Percentiles rank a stretch among this genome's conserved stretches.
Evolutionary conservation across 768 basidiomycete species (phyloP).

Genomic region (Leccinum fibrillosum): DNA sequence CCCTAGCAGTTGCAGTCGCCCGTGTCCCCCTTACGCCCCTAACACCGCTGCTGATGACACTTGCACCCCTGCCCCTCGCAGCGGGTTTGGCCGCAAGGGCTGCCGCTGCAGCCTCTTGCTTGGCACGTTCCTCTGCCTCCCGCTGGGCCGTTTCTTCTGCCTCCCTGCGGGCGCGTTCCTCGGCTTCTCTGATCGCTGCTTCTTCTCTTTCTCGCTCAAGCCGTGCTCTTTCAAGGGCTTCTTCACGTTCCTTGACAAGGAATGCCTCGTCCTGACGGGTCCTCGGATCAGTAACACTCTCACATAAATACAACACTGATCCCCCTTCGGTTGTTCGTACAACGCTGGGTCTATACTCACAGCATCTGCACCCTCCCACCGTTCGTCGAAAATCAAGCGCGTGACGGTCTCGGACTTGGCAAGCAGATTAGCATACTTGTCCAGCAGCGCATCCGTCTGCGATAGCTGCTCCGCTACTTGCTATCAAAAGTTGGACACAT

Average conservation of each 20-base stretch:
- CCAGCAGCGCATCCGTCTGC: conserved; percentile 69
- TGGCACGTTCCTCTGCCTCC: conserved; percentile 48
- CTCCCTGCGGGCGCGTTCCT: conserved; percentile 31
- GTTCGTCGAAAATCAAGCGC: conserved; percentile 69
- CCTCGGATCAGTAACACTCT: neutral
- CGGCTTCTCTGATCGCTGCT: conserved; percentile 39
- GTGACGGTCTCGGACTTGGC: conserved; percentile 67
- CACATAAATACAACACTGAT: neutral
- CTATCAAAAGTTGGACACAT: conserved; percentile 32
- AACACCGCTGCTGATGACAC: conserved; percentile 50
- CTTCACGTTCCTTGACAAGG: conserved; percentile 43
- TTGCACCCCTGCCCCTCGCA: conserved; percentile 44
- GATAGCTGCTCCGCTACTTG: conserved; percentile 63
- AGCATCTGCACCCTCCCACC: conserved; percentile 71
- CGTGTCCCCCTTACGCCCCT: conserved; percentile 72
- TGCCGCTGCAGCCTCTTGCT: conserved; percentile 45
- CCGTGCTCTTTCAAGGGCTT: conserved; percentile 25
- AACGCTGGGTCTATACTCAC: conserved; percentile 38
- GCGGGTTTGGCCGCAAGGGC: conserved; percentile 29
- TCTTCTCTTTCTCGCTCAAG: conserved; percentile 37
- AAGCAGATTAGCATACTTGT: conserved; percentile 70
- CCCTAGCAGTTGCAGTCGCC: conserved; percentile 43
- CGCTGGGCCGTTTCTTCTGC: conserved; percentile 35
- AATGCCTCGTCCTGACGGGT: conserved; percentile 54
- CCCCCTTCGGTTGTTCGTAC: neutral